Evolutionary conservation across 176 grass and related monocot species (phyloP).

Genomic region (Zoysia japonica): DNA sequence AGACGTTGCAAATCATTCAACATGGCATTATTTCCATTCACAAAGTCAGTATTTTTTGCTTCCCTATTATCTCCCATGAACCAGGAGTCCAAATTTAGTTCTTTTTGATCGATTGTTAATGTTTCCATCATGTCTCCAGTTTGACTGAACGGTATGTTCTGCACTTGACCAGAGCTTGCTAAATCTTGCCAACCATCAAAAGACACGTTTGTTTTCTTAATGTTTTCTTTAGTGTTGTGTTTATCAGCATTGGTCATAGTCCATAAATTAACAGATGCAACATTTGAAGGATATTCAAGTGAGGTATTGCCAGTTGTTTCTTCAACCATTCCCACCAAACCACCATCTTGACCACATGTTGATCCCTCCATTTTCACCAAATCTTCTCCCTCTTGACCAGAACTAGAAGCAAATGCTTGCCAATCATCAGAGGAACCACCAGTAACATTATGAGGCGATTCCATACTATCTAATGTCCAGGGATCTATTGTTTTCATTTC

Average conservation of each 20-base stretch:
- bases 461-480: slow-evolving; percentile 42
- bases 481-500: slow-evolving; percentile 44
- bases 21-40: slow-evolving; percentile 31
- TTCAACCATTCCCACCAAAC: slow-evolving; percentile 32
- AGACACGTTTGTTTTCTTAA: slow-evolving; percentile 47
- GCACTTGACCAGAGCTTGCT: slow-evolving; percentile 44
- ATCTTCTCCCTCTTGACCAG: slow-evolving; percentile 48
- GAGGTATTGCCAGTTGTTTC: slow-evolving; percentile 27
- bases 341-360: not conserved
- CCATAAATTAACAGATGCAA: slow-evolving; percentile 51
- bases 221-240: slow-evolving; percentile 25
- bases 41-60: slow-evolving; percentile 24
- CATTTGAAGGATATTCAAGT: slow-evolving; percentile 44
- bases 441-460: slow-evolving; percentile 41
- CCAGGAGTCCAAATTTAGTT: slow-evolving; percentile 49
- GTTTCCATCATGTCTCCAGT: slow-evolving; percentile 26
- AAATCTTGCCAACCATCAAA: slow-evolving; percentile 75
- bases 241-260: slow-evolving; percentile 35
- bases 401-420: slow-evolving; percentile 58
- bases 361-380: slow-evolving; percentile 25
- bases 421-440: slow-evolving; percentile 55
- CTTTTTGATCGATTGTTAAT: slow-evolving; percentile 33
- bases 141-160: slow-evolving; percentile 24
- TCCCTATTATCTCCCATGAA: slow-evolving; percentile 40
- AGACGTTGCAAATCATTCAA: slow-evolving; percentile 61